Base-by-base conservation (phyloP, 1,284 basidiomycete species). In the Coniferiporia sulphurascens region DNA sequence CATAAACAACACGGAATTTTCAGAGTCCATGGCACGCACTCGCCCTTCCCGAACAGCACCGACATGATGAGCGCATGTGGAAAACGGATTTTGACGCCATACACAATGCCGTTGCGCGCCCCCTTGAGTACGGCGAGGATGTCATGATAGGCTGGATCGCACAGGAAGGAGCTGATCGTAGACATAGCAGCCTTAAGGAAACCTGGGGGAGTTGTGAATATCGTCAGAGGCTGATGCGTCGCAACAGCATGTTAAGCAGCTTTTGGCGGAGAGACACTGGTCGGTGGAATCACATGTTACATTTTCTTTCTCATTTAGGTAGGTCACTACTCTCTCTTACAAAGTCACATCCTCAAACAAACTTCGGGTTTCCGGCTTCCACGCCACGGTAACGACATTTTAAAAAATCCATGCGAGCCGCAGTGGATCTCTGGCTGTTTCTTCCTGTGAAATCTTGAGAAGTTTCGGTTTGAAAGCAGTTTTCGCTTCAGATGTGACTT, bases 51-150 rank as follows among this genome's bases (percentile, higher is more conserved):
- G 69, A 99, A 99, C 32, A 99, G 79, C 62, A 98, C 84, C n/a
- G 94, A 90, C 96, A 99, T 99, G 59, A 99, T 89, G 27, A 99
- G 78, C 1, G 97, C 96, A 81, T 99, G 97, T n/a, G 97, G 97
- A 70, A 97, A 97, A 49, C 93, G 80, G 66, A 98, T 92, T 79
- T 98, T 98, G 68, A 90, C 89, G 52, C 89, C 89, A 65, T 91
- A 91, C 6, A 98, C 93, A 60, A 97, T 80, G 9, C 96, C 96
- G 74, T 98, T 98, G 35, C 96, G 84, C 35, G 93, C 93, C 49
- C 95, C 96, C 74, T 99, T 99, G 69, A 98, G 73, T 67, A 99
- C 87, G 21, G 92, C 87, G 50, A 99, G 82, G 64, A 91, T 84
- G 70, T 97, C 95, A 72, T 97, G 95, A 69, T 90, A 90, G 10